These are phyloP conservation scores for Eucalyptus curtisii DNA, from an alignment of 345 rosid genomes.

Conservation along the genomic window DNA sequence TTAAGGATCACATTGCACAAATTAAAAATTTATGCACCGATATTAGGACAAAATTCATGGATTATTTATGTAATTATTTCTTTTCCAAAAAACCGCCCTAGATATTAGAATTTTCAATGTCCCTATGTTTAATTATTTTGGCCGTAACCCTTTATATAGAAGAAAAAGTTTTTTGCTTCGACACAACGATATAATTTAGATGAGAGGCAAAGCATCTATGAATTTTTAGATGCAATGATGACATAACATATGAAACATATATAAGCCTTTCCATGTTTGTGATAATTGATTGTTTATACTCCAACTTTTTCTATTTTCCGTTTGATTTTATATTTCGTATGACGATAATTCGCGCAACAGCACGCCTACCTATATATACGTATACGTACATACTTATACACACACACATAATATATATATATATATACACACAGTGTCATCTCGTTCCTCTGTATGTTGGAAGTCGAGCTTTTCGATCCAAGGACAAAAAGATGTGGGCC, in stretches of 20 bases:
- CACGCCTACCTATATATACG: not conserved
- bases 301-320: not conserved
- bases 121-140: not conserved
- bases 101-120: not conserved
- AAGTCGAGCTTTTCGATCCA: not conserved
- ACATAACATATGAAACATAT: not conserved
- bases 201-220: not conserved
- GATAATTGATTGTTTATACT: not conserved
- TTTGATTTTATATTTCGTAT: not conserved
- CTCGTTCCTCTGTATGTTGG: not conserved
- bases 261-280: accelerated
- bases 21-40: accelerated
- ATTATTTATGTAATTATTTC: accelerated
- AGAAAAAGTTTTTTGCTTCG: accelerated
- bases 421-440: not conserved
- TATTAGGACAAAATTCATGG: accelerated
- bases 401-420: no score
- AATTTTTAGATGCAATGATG: not conserved
- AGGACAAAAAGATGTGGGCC: not conserved
- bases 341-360: not conserved
- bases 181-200: not conserved
- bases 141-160: accelerated
- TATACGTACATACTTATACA: not conserved
- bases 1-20: accelerated
- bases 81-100: accelerated